A percentile compares a stretch with the other conserved stretches of the same genome.
Evolutionary conservation across 2,329 filamentous ascomycete species (phyloP).

Genomic region (Aspergillus clavatus): DNA sequence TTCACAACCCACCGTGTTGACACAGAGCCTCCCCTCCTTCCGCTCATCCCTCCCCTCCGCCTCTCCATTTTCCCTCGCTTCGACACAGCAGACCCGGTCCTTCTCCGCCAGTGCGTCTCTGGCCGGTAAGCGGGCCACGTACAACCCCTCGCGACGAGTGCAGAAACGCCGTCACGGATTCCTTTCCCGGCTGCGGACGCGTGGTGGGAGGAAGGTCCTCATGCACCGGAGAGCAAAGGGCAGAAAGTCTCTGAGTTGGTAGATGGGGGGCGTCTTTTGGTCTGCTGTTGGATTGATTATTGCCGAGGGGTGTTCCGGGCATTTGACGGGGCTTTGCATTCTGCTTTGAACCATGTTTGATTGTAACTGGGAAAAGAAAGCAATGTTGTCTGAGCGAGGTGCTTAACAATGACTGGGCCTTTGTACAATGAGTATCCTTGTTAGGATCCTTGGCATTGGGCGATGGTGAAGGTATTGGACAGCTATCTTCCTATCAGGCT

Average conservation of each 20-base stretch:
- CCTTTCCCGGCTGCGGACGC: constrained; percentile 48
- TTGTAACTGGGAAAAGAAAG: too few relatives aligned
- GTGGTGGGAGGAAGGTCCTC: constrained; percentile 51
- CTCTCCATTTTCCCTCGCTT: constrained; percentile 12
- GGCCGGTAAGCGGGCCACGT: constrained; percentile 49
- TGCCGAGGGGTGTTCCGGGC: neutral
- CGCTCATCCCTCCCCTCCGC: constrained; percentile 8
- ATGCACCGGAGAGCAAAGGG: constrained; percentile 52
- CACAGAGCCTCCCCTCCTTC: constrained; percentile 5
- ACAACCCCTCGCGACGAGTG: constrained; percentile 54
- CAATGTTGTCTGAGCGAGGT: too few relatives aligned
- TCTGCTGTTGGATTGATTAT: constrained; percentile 2
- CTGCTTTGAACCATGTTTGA: too few relatives aligned
- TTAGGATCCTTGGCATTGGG: too few relatives aligned
- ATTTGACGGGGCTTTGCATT: neutral
- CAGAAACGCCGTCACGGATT: constrained; percentile 61
- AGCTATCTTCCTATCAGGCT: neutral
- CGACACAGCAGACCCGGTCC: constrained; percentile 26
- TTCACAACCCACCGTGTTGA: neutral
- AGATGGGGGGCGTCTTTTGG: constrained; percentile 11
- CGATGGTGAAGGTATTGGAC: too few relatives aligned
- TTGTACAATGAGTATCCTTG: too few relatives aligned
- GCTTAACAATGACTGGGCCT: too few relatives aligned
- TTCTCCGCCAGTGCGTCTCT: constrained; percentile 45
- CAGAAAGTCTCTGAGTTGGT: constrained; percentile 51